Percentiles rank a stretch among this genome's conserved stretches.
Conservation (phyloP, 2,329 filamentous ascomycete genomes). For the Colletotrichum liriopes region DNA sequence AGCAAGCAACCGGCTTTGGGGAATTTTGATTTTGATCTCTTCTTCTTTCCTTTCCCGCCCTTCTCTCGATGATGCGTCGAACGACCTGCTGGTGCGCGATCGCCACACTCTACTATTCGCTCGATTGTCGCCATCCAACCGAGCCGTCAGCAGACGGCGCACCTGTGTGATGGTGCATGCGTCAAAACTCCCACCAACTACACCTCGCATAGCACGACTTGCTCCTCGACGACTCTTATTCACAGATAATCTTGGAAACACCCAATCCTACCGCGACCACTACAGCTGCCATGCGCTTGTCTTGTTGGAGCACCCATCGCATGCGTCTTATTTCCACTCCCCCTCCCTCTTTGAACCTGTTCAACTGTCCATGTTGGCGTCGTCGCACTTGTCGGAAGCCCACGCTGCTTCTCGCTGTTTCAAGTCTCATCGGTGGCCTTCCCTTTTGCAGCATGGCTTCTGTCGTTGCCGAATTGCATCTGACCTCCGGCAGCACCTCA, state of each 20-base stretch:
- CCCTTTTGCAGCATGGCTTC: constrained; percentile 14
- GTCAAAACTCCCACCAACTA: constrained; percentile 6
- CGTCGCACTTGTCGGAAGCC: constrained; percentile 23
- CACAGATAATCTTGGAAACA: constrained; percentile 16
- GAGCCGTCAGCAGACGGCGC: constrained; percentile 26
- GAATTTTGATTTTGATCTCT: too few species aligned
- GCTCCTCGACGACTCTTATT: neutral
- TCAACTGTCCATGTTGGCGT: constrained; percentile 12
- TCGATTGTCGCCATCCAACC: neutral
- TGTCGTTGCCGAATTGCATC: constrained; percentile 25
- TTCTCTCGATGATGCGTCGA: neutral
- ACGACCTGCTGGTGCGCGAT: neutral
- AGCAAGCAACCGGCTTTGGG: neutral
- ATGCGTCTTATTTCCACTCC: constrained; percentile 2
- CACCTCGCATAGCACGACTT: constrained; percentile 6
- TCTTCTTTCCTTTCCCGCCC: neutral
- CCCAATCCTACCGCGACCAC: constrained; percentile 7
- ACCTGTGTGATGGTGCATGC: constrained; percentile 11
- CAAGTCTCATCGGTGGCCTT: constrained; percentile 13
- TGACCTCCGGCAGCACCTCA: constrained; percentile 29
- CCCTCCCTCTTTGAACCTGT: constrained; percentile 3
- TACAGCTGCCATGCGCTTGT: constrained; percentile 2
- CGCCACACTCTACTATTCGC: neutral
- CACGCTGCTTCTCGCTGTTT: constrained; percentile 27
- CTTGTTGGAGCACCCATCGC: neutral